phyloP scores from a whole-genome alignment of 192 early-diverging fungal species.

The Entophlyctis luteolus region DNA sequence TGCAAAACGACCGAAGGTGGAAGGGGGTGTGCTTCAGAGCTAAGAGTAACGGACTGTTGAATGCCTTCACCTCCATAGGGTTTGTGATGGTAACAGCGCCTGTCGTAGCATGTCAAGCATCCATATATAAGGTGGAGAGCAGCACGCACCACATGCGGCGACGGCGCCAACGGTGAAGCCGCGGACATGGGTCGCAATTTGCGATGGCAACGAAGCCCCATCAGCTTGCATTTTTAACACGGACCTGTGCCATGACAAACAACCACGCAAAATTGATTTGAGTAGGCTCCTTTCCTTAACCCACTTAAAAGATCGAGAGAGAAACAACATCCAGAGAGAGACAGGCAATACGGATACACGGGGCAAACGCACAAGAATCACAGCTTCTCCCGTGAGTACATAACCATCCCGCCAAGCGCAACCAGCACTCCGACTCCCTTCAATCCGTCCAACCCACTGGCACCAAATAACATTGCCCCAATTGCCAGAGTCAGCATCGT shows the following conservation, averaged over 20 bases:
- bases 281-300: no score
- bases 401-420: conserved; percentile 23
- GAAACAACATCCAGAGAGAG: neutral
- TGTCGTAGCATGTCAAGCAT: neutral
- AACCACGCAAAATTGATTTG: no score
- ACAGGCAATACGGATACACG: neutral
- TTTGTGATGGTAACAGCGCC: conserved; percentile 92
- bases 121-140: neutral
- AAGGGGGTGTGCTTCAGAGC: neutral
- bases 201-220: neutral
- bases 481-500: conserved; percentile 20
- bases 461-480: conserved; percentile 22
- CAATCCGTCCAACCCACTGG: conserved; percentile 1
- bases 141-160: conserved; percentile 66
- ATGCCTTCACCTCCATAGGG: conserved; percentile 74
- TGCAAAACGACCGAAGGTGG: conserved; percentile 16
- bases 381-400: conserved; percentile 19
- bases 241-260: no score
- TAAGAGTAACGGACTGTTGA: neutral
- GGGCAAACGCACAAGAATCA: neutral
- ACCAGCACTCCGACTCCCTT: conserved; percentile 19
- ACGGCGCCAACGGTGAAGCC: conserved; percentile 76
- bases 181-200: conserved; percentile 23
- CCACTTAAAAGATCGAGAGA: no score
- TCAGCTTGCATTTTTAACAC: no score